Evolutionary conservation across 1,139 yeast species (phyloP), one percentile per base, ranked within the genome.

Genomic region (Hyphopichia burtonii): DNA sequence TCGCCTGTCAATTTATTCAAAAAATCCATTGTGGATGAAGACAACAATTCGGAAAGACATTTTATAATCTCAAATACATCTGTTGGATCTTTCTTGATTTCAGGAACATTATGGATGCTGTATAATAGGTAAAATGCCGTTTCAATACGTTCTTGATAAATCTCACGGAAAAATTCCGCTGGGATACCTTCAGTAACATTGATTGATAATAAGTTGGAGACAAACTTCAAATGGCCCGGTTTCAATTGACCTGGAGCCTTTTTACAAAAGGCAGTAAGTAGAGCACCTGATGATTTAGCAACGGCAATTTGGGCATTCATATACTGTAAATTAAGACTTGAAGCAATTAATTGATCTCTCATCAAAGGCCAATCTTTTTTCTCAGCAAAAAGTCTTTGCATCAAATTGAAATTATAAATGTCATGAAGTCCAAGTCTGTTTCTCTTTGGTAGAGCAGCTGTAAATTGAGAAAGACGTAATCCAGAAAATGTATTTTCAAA

Each of bases 271-370:
- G 94, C 80, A 0, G 94, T 83, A 25, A 86, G 49, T 14, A 90
- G 66, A 1, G 93, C 90, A 40, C 94, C 91, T 76, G 86, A 82
- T 0, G 96, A 78, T 54, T 83, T 83, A 3, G 88, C 83, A 22
- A 86, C 77, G 3, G 78, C 68, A 18, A 83, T 69, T 55, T 89
- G 96, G 1, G 93, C 77, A 40, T 81, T 76, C 17, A 83, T 71
- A 55, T 73, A 76, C 47, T 88, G 90, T 36, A 82, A 58, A 51
- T 84, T 83, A 36, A 82, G 63, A 47, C 90, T 83, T 1, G 87
- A 81, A 3, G 75, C 72, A 4, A 77, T 62, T 6, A 89, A 74
- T 41, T 78, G 79, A 9, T 71, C 69, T 47, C 83, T 70, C 5
- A 70, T 43, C 1, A 66, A 68, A 0, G 53, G 48, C 94, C 95